phyloP scores from a whole-genome alignment of 352 stramenopile genomes.

The Phytophthora sojae region DNA sequence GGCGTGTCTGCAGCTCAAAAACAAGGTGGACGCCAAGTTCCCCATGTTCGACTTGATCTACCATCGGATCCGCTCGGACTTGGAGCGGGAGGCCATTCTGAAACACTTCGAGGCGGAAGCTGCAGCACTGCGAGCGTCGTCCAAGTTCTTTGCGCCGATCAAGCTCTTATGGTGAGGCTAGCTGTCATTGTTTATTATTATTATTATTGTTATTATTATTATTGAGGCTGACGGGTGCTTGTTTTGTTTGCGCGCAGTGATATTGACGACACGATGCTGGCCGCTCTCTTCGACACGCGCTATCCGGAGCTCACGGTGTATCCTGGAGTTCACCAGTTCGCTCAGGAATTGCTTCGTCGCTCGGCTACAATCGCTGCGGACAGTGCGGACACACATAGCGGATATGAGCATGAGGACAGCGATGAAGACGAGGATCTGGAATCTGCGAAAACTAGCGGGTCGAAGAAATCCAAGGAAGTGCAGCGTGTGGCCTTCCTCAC shows the following conservation, averaged over 20 bases:
- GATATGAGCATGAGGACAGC: conserved; percentile 36
- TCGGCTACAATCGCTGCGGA: conserved; percentile 33
- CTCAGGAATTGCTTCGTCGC: conserved; percentile 70
- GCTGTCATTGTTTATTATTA: background rate
- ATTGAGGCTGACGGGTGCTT: background rate
- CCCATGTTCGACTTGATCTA: conserved; percentile 79
- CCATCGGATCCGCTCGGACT: conserved; percentile 55
- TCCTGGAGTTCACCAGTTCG: conserved; percentile 84
- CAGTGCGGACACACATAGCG: conserved; percentile 27
- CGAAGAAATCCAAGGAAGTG: conserved; percentile 33
- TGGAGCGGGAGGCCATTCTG: conserved; percentile 62
- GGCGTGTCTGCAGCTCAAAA: conserved; percentile 68
- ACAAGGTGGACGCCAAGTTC: conserved; percentile 69
- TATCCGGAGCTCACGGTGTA: conserved; percentile 88
- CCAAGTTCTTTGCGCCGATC: conserved; percentile 55
- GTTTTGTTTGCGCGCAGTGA: conserved; percentile 47
- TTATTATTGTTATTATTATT: background rate
- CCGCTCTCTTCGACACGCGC: conserved; percentile 78
- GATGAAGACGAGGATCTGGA: conserved; percentile 42
- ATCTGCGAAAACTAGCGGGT: conserved; percentile 1
- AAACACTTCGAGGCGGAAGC: conserved; percentile 73
- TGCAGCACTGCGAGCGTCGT: conserved; percentile 26
- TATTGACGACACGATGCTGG: conserved; percentile 86
- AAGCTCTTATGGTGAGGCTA: conserved; percentile 72
- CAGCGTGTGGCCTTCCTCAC: conserved; percentile 82